A percentile compares a stretch with the other conserved stretches of the same genome.
Evolutionary conservation across 495 filamentous ascomycete species (phyloP).

Genomic region (Glutinoglossum americanum): DNA sequence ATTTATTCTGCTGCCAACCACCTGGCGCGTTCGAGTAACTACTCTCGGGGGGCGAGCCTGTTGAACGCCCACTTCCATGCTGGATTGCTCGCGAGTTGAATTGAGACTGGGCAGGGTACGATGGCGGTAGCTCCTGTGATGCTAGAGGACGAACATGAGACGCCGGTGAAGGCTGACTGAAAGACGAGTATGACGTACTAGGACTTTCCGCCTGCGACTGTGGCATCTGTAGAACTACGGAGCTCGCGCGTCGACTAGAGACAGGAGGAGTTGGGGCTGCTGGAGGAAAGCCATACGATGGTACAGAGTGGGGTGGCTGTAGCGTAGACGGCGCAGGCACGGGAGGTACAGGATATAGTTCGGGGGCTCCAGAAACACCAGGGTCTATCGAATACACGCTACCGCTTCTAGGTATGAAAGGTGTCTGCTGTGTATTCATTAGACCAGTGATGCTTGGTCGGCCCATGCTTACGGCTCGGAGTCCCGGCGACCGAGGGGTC

Average conservation of each 20-base stretch:
- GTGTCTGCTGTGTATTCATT: conserved; percentile 27
- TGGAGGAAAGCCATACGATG: conserved; percentile 17
- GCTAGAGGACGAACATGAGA: conserved; percentile 2
- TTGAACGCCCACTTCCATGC: not conserved
- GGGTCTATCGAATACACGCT: conserved; percentile 3
- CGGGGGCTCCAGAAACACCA: conserved; percentile 8
- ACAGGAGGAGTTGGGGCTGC: conserved; percentile 22
- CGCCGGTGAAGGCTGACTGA: conserved; percentile 26
- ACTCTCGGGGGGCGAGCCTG: not conserved
- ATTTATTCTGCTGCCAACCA: conserved; percentile 9
- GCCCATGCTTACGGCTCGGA: conserved; percentile 22
- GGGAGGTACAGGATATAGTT: conserved; percentile 5
- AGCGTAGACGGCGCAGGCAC: conserved; percentile 6
- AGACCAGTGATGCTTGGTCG: conserved; percentile 21
- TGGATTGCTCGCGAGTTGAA: not conserved
- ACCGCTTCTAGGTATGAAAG: conserved; percentile 15
- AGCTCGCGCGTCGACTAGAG: conserved; percentile 23
- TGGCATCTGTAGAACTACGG: conserved; percentile 14
- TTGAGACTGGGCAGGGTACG: conserved; percentile 5
- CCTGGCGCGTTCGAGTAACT: conserved; percentile 5
- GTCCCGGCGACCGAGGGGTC: conserved; percentile 41
- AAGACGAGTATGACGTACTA: conserved; percentile 28
- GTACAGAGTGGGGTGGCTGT: conserved; percentile 11
- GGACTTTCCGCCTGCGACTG: conserved; percentile 33
- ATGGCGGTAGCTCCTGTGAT: not conserved